A percentile compares a stretch with the other conserved stretches of the same genome.
Conservation (phyloP, 257 asterid species). For the Coffea eugenioides region DNA sequence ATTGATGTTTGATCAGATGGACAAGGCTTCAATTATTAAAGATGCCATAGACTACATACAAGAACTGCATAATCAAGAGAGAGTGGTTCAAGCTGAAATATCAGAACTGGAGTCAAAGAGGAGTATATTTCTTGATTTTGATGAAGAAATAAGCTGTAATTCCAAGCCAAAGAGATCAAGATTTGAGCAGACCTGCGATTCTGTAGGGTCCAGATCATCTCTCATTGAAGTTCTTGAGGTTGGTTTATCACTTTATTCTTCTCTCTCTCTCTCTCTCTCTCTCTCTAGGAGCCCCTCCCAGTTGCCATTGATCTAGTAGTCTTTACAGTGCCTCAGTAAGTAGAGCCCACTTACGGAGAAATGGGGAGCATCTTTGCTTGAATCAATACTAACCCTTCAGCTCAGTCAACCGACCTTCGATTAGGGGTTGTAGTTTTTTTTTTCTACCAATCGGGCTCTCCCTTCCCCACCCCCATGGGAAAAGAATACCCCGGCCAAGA, state of each 20-base stretch:
- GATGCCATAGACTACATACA: constrained; percentile 81
- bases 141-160: constrained; percentile 33
- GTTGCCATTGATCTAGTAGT: no score
- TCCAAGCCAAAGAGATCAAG: constrained; percentile 52
- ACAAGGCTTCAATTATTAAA: constrained; percentile 81
- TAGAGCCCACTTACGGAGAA: no score
- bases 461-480: no score
- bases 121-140: constrained; percentile 25
- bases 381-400: no score
- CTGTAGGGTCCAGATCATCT: constrained; percentile 31
- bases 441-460: no score
- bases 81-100: constrained; percentile 50
- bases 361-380: no score
- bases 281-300: neutral
- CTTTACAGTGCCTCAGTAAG: no score
- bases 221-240: constrained; percentile 82
- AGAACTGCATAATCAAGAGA: constrained; percentile 59
- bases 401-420: no score
- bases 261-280: no score
- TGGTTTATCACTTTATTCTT: neutral
- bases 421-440: no score
- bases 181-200: constrained; percentile 29
- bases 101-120: constrained; percentile 46
- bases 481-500: no score
- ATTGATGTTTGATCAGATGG: constrained; percentile 45